Evolutionary conservation across 176 grass and related monocot species (phyloP).

Genomic region (Zizania latifolia): DNA sequence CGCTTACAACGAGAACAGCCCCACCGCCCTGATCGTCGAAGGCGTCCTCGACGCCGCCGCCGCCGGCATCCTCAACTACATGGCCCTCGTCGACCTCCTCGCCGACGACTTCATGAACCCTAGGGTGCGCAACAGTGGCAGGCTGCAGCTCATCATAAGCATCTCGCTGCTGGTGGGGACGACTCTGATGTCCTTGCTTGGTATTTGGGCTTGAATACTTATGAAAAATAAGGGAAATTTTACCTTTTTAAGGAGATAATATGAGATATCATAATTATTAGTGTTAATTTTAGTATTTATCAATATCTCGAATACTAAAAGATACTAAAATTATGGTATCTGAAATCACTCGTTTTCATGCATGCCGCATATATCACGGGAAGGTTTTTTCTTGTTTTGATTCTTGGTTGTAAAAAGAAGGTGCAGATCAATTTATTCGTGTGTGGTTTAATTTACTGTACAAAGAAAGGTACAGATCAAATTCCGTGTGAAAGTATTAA

Average conservation of each 20-base stretch:
- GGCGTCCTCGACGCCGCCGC: slow-evolving; percentile 42
- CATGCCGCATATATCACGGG: background rate
- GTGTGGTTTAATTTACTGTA: background rate
- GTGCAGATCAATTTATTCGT: background rate
- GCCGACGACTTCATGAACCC: slow-evolving; percentile 62
- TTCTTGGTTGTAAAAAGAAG: background rate
- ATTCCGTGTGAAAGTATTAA: background rate
- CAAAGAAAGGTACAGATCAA: background rate
- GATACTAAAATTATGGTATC: too few species aligned
- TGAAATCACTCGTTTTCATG: background rate
- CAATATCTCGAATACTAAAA: too few species aligned
- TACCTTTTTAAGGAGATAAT: too few species aligned
- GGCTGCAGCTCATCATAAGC: slow-evolving; percentile 46
- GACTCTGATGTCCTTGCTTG: slow-evolving; percentile 61
- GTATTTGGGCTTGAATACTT: slow-evolving; percentile 53
- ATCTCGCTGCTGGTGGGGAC: slow-evolving; percentile 34
- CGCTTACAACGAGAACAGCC: slow-evolving; percentile 55
- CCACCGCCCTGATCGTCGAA: slow-evolving; percentile 48
- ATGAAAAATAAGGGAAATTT: too few species aligned
- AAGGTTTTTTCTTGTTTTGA: background rate
- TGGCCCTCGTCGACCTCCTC: slow-evolving; percentile 59
- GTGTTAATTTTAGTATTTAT: too few species aligned
- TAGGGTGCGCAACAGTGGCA: slow-evolving; percentile 44
- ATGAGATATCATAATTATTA: too few species aligned
- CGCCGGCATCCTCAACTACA: slow-evolving; percentile 60